Conservation (phyloP, 75 land plant species). For the Picea glauca region DNA sequence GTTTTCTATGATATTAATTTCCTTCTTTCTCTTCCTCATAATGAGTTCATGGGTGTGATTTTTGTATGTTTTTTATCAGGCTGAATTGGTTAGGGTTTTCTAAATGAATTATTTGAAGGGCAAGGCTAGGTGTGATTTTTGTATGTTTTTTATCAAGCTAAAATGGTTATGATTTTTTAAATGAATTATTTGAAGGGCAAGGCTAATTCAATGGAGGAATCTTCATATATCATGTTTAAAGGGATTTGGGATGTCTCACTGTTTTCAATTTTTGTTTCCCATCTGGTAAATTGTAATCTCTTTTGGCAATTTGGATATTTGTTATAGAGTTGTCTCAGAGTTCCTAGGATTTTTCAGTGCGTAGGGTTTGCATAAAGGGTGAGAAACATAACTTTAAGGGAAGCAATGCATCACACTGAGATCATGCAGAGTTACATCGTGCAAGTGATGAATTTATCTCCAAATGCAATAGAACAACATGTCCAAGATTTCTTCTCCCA, state of each 20-base stretch:
- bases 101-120: too few species aligned
- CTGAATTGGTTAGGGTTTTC: too few species aligned
- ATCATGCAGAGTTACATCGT: slow-evolving; percentile 30
- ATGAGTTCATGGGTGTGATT: too few species aligned
- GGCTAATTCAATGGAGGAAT: too few species aligned
- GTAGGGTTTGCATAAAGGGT: neutral
- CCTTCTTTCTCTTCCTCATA: too few species aligned
- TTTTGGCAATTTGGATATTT: neutral
- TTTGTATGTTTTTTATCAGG: too few species aligned
- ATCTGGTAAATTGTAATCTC: neutral
- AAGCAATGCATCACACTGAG: slow-evolving; percentile 11
- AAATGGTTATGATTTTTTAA: too few species aligned
- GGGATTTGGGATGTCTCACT: neutral
- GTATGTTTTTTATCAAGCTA: too few species aligned
- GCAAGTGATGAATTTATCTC: slow-evolving; percentile 74
- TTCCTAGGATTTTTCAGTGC: neutral
- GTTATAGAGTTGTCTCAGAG: neutral
- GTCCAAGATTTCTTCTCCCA: slow-evolving; percentile 75
- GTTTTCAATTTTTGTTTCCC: neutral
- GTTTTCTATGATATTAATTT: too few species aligned
- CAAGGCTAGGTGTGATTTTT: too few species aligned
- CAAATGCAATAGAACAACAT: slow-evolving; percentile 62
- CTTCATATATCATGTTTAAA: neutral
- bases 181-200: too few species aligned
- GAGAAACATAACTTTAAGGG: neutral